phyloP scores from a whole-genome alignment of 768 basidiomycete genomes.

The Macrolepiota dolichaula region DNA sequence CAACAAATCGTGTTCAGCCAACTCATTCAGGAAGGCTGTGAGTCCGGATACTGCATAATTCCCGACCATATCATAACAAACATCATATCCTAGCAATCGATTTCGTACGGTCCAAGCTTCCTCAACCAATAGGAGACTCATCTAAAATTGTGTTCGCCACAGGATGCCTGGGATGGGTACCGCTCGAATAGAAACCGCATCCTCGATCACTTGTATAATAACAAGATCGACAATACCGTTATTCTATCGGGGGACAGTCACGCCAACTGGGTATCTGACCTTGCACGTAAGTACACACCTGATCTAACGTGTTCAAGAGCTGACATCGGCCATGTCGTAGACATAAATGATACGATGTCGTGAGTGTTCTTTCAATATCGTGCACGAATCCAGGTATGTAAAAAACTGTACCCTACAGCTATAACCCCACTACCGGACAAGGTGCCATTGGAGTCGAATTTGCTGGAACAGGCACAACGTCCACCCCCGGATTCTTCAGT shows the following conservation, averaged over 20 bases:
- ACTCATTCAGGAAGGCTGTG: conserved; percentile 21
- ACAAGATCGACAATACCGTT: conserved; percentile 50
- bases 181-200: conserved; percentile 50
- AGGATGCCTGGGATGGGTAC: conserved; percentile 63
- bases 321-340: conserved; percentile 20
- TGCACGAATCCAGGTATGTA: neutral
- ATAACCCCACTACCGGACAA: conserved; percentile 42
- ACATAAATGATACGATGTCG: conserved; percentile 46
- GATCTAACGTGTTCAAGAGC: neutral
- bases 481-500: neutral
- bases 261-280: conserved; percentile 59
- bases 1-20: conserved; percentile 59
- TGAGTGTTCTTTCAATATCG: conserved; percentile 17
- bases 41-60: neutral
- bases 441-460: conserved; percentile 60
- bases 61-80: neutral
- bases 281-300: conserved; percentile 30
- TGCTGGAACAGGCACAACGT: conserved; percentile 31
- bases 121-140: neutral
- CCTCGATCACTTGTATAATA: conserved; percentile 39
- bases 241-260: conserved; percentile 64
- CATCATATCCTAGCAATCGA: neutral
- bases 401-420: conserved; percentile 24
- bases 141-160: conserved; percentile 14
- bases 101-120: neutral